Base-by-base conservation (phyloP, 257 asterid genomes). In the Solanum appendiculatum region DNA sequence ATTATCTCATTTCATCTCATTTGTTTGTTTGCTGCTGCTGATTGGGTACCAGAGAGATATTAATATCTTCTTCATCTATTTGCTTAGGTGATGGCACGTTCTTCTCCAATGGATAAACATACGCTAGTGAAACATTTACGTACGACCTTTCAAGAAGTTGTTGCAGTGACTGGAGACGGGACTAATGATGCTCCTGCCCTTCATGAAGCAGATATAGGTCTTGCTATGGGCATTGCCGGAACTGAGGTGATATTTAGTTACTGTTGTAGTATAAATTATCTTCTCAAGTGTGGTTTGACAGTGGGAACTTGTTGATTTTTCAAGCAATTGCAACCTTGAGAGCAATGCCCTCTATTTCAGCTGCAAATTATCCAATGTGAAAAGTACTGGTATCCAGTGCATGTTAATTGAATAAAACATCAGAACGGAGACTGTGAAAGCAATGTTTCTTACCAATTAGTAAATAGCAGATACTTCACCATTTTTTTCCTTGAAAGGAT, bases 101-200 rank as follows among this genome's bases (percentile, higher is more conserved):
- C 99, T 86, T 95, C 98, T 36, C 99, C 99, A 51, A 91, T 95
- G 94, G 99, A 96, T 93, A 96, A 96, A 90, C 98, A 95, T 88
- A 89, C 91, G 21, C 97, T 96, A 40, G 99, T 96, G 89, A 93
- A 91, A 89, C 95, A 89, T 88, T 88, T 95, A 87, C 94, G 98
- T 56, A 87, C 97, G 15, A 96, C 97, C 9, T 91, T 94, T 89
- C 92, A 89, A 78, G 98, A 96, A 86, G 98, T 96, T 74, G 99
- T 96, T 90, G 99, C 99, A 27, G 99, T 96, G 91, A 96, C 99
- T 23, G 99, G 99, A 87, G 99, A 96, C 87, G 98, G 99, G 46
- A 96, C 99, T 69, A 96, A 96, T 89, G 99, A 96, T 88, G 98
- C 99, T 89, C 99, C 98, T 33, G 99, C 99, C 15, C 99, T 96